Conservation (phyloP, 2,329 filamentous ascomycete species). For the Aureobasidium subglaciale region DNA sequence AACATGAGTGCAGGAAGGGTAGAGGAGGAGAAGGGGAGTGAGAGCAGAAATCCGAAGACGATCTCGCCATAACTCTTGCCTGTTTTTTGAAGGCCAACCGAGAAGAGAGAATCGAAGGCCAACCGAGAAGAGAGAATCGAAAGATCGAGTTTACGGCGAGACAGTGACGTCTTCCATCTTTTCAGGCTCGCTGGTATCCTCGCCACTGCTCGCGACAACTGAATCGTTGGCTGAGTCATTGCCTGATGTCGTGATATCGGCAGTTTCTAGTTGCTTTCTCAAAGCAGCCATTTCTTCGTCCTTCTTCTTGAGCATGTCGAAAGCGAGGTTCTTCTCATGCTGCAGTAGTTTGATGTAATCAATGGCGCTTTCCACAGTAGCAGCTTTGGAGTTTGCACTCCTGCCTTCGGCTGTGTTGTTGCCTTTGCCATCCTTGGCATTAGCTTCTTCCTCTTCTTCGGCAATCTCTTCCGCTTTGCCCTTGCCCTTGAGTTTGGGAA, state of each 20-base stretch:
- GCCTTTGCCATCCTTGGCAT: constrained; percentile 28
- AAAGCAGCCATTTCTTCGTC: constrained; percentile 24
- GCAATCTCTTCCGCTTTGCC: constrained; percentile 28
- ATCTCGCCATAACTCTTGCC: too few relatives aligned
- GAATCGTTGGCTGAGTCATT: not conserved
- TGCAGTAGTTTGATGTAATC: constrained; percentile 86
- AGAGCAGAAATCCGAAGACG: not conserved
- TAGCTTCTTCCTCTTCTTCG: constrained; percentile 37
- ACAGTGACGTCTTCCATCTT: constrained; percentile 10
- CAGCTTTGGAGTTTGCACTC: constrained; percentile 78
- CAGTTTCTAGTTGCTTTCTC: constrained; percentile 8
- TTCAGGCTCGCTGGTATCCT: not conserved
- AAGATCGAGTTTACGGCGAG: not conserved
- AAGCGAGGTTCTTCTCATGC: constrained; percentile 36
- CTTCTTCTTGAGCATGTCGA: constrained; percentile 23
- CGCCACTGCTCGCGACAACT: not conserved
- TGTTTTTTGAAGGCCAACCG: too few relatives aligned
- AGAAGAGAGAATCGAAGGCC: too few relatives aligned
- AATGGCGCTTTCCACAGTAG: constrained; percentile 94
- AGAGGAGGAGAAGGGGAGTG: not conserved
- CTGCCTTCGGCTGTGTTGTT: constrained; percentile 34
- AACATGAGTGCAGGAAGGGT: not conserved
- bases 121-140: too few relatives aligned
- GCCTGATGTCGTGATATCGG: not conserved
- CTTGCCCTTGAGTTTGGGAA: constrained; percentile 53